phyloP scores from a whole-genome alignment of 2,329 filamentous ascomycete species.

The Penicillium crustosum region DNA sequence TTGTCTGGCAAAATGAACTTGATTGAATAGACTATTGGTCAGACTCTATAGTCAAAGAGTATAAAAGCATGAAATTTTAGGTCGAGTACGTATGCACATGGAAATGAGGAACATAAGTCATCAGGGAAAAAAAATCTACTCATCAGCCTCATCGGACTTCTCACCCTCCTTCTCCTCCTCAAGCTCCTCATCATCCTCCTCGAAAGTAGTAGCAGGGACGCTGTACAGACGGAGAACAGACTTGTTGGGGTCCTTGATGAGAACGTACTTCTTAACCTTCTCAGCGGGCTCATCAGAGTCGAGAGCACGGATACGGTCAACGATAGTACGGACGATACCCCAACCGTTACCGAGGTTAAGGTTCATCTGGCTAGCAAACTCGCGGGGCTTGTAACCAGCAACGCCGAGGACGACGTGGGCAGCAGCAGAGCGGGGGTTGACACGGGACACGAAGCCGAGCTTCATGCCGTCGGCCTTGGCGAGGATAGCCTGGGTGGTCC shows the following conservation, averaged over 20 bases:
- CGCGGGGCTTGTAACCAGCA: constrained; percentile 94
- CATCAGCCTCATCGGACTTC: constrained; percentile 54
- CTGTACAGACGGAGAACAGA: constrained; percentile 89
- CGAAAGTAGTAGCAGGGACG: constrained; percentile 82
- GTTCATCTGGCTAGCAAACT: constrained; percentile 98
- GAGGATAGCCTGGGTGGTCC: constrained; percentile 95
- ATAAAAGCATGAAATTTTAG: constrained; percentile 14
- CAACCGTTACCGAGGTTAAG: constrained; percentile 94
- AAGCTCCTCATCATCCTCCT: constrained; percentile 72
- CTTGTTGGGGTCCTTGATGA: constrained; percentile 93
- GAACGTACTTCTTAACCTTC: constrained; percentile 50
- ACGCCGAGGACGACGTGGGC: constrained; percentile 95
- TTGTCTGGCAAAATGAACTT: background rate
- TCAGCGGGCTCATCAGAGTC: constrained; percentile 44
- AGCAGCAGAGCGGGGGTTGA: constrained; percentile 87
- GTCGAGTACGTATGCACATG: constrained; percentile 22
- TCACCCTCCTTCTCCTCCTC: constrained; percentile 56
- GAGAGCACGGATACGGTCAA: constrained; percentile 66
- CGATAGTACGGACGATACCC: constrained; percentile 98
- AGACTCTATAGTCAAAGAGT: constrained; percentile 7
- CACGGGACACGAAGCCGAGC: constrained; percentile 93
- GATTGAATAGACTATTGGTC: constrained; percentile 2
- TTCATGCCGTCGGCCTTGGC: constrained; percentile 99
- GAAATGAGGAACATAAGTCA: constrained; percentile 14
- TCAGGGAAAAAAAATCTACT: constrained; percentile 25